phyloP scores from a whole-genome alignment of 179 eudicot genomes.

The Spergularia azorica region DNA sequence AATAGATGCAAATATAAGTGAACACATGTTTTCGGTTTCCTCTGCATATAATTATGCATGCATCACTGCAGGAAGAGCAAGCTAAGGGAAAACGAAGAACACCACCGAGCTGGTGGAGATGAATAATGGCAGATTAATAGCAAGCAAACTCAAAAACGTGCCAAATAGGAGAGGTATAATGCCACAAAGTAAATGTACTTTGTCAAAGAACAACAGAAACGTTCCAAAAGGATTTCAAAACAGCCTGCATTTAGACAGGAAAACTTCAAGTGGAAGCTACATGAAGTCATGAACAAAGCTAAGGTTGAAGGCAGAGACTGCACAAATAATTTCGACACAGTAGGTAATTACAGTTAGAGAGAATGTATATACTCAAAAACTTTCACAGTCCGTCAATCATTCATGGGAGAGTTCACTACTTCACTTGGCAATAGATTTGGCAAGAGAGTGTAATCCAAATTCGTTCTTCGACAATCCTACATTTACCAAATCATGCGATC shows the following conservation, averaged over 20 bases:
- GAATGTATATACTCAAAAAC: no score
- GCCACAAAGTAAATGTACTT: slow-evolving; percentile 15
- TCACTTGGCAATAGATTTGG: no score
- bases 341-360: no score
- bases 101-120: slow-evolving; percentile 55
- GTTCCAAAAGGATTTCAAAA: slow-evolving; percentile 8
- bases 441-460: no score
- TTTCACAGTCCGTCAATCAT: no score
- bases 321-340: no score
- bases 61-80: slow-evolving; percentile 67
- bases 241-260: not conserved
- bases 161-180: slow-evolving; percentile 59
- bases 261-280: not conserved
- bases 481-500: no score
- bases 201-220: slow-evolving; percentile 11
- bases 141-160: slow-evolving; percentile 54
- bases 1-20: slow-evolving; percentile 12
- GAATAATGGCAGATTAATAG: slow-evolving; percentile 70
- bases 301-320: no score
- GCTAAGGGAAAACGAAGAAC: slow-evolving; percentile 73
- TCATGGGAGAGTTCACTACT: no score
- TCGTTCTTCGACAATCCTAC: no score
- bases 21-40: not conserved
- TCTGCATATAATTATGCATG: not conserved
- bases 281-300: not conserved